These are phyloP conservation scores for Quercus ilex DNA, from an alignment of 306 rosid species.

Conservation along the genomic window DNA sequence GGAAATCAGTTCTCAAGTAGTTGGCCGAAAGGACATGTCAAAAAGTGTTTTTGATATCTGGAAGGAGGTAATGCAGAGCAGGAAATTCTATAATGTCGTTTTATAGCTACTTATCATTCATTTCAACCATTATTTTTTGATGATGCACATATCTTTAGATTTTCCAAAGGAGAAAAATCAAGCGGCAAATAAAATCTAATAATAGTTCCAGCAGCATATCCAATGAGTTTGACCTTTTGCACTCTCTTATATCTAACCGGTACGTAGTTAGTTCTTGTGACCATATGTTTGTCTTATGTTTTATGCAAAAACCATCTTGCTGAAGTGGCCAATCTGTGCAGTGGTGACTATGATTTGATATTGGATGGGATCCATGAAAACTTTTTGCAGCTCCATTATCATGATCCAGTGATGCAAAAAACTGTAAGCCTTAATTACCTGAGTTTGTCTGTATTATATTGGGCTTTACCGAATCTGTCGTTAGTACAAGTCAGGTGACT, in stretches of 20 bases:
- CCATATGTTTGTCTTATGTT: neutral
- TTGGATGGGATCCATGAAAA: constrained; percentile 94
- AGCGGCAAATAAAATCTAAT: constrained; percentile 53
- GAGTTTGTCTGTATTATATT: constrained; percentile 9
- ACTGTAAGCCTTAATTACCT: constrained; percentile 55
- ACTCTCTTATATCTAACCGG: constrained; percentile 76
- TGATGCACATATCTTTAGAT: constrained; percentile 42
- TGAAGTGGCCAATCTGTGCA: constrained; percentile 41
- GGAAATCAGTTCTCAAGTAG: constrained; percentile 82
- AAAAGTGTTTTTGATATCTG: constrained; percentile 73
- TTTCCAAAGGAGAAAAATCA: constrained; percentile 67
- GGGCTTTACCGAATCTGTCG: constrained; percentile 18
- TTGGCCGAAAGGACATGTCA: constrained; percentile 82
- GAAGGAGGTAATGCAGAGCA: constrained; percentile 62
- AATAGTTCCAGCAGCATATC: constrained; percentile 24
- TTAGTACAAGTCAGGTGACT: constrained; percentile 25
- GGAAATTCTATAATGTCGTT: constrained; percentile 15
- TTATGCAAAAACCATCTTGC: neutral
- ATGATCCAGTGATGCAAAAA: constrained; percentile 91
- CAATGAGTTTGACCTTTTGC: constrained; percentile 63
- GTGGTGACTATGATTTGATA: constrained; percentile 84
- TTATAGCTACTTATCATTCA: constrained; percentile 1
- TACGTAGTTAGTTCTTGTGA: constrained; percentile 36
- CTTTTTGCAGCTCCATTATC: constrained; percentile 78
- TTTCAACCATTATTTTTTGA: neutral